These are phyloP conservation scores for Fusarium verrucosum DNA, from an alignment of 2,329 filamentous ascomycete genomes.

Conservation along the genomic window DNA sequence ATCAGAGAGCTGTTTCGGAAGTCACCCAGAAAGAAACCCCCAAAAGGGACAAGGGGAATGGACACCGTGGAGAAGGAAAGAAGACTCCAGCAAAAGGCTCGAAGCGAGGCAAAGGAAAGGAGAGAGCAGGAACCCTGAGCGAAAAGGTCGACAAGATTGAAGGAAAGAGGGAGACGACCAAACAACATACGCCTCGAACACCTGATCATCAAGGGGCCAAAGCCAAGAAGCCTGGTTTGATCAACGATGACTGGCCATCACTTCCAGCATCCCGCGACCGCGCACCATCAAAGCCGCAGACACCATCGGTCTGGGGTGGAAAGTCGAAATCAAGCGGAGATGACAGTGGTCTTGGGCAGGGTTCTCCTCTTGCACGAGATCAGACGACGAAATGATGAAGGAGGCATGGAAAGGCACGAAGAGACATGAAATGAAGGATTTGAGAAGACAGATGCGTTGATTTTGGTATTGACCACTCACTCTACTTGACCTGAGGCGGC, in stretches of 20 bases:
- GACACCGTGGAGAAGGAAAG: conserved; percentile 8
- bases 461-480: conserved; percentile 5
- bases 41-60: not conserved
- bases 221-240: conserved; percentile 27
- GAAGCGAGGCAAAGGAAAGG: conserved; percentile 31
- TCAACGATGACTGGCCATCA: conserved; percentile 43
- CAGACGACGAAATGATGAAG: not conserved
- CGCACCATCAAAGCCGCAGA: conserved; percentile 34
- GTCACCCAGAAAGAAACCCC: not conserved
- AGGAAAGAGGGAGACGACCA: conserved; percentile 1
- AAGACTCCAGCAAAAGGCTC: conserved; percentile 26
- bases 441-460: not conserved
- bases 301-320: conserved; percentile 34
- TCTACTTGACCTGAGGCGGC: not conserved
- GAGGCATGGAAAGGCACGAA: not conserved
- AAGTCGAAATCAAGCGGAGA: conserved; percentile 25
- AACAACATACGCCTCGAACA: conserved; percentile 18
- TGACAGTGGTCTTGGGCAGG: conserved; percentile 1
- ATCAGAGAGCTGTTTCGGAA: conserved; percentile 8
- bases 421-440: not conserved
- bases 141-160: conserved; percentile 11
- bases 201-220: conserved; percentile 14
- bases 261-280: conserved; percentile 41
- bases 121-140: conserved; percentile 8
- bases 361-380: conserved; percentile 18